Conservation (phyloP, 208 protist species). For the Giardia duodenalis region DNA sequence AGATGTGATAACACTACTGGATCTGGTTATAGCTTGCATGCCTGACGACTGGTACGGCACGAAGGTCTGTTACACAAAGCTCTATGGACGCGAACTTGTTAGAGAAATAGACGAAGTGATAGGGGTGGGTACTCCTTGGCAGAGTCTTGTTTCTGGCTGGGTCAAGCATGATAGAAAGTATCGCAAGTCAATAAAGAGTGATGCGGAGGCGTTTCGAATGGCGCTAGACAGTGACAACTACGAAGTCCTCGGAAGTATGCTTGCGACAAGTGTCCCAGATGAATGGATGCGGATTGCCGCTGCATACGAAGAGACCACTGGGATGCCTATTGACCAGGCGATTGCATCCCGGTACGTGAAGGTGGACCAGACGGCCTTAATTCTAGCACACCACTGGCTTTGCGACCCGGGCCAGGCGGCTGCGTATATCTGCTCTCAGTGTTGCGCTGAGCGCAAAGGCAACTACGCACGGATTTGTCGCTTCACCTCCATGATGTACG, state of each 20-base stretch:
- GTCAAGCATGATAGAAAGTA: background rate
- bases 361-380: background rate
- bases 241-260: background rate
- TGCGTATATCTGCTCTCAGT: background rate
- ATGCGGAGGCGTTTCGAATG: background rate
- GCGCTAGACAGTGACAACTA: background rate
- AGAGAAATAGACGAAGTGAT: background rate
- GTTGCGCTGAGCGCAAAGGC: background rate
- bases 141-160: background rate
- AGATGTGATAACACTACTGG: background rate
- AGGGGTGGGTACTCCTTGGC: background rate
- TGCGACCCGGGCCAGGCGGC: background rate
- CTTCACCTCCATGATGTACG: background rate
- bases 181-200: background rate
- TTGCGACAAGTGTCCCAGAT: background rate
- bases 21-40: background rate
- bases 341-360: background rate
- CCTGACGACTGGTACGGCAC: background rate
- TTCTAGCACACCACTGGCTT: background rate
- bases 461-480: background rate
- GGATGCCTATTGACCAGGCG: background rate
- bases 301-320: background rate
- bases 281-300: background rate
- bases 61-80: background rate
- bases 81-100: background rate